These are phyloP conservation scores for Umbelopsis sp. DNA, from an alignment of 192 early-diverging fungal species.

Conservation along the genomic window DNA sequence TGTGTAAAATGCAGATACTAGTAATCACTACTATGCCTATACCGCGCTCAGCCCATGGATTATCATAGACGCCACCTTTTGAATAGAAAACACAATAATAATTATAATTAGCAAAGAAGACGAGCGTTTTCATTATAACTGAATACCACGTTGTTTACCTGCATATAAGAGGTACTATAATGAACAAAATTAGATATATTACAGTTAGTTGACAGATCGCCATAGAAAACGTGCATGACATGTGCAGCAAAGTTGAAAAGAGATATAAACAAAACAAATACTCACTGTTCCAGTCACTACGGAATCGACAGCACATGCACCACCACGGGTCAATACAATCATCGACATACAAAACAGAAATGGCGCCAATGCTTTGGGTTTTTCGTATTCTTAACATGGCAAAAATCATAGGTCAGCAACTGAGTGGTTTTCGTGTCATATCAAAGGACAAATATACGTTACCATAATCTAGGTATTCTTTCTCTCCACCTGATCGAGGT, in stretches of 20 bases:
- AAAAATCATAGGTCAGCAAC: background rate
- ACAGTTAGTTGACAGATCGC: background rate
- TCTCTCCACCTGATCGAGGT: conserved; percentile 43
- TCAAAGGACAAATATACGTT: background rate
- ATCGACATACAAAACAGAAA: conserved; percentile 59
- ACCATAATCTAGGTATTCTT: conserved; percentile 34
- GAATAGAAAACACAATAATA: background rate
- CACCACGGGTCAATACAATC: conserved; percentile 57
- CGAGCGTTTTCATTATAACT: background rate
- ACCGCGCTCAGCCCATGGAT: conserved; percentile 52
- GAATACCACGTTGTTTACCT: conserved; percentile 24
- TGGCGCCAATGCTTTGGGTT: conserved; percentile 49
- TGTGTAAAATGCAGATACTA: conserved; percentile 45
- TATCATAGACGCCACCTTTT: background rate
- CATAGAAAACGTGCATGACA: background rate
- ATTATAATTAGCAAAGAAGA: background rate
- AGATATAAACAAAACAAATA: background rate
- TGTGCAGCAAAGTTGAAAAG: background rate
- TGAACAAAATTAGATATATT: too few relatives aligned
- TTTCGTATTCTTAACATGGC: conserved; percentile 30
- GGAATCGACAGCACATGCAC: conserved; percentile 51
- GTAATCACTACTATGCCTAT: conserved; percentile 54
- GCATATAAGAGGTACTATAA: conserved; percentile 54
- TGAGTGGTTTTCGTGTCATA: background rate
- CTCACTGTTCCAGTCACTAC: conserved; percentile 50